Conservation (phyloP, 495 filamentous ascomycete genomes). For the Barbatosphaeria neglecta region DNA sequence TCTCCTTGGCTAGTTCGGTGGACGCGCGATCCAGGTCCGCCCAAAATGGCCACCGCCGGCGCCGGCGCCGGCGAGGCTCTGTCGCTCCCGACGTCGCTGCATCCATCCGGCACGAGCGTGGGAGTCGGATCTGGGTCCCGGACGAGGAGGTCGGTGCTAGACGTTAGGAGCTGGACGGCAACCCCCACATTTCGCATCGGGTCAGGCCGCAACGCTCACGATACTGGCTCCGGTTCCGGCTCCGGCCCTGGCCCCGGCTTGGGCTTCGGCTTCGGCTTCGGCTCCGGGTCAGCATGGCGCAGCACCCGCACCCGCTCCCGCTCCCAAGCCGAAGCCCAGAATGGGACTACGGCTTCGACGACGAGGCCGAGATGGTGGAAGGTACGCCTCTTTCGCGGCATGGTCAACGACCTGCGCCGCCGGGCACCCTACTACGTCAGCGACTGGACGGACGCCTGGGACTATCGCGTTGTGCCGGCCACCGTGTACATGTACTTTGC, state of each 20-base stretch:
- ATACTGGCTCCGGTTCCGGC: not conserved
- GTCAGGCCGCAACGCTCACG: not conserved
- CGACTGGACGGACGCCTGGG: constrained; percentile 76
- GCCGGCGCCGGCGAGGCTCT: not conserved
- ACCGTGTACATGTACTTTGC: constrained; percentile 89
- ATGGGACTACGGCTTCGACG: not conserved
- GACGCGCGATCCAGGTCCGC: too few species aligned
- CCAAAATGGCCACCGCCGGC: not conserved
- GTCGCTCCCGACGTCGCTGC: not conserved
- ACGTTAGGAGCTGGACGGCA: not conserved
- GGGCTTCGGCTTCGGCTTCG: not conserved
- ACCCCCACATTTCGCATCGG: not conserved
- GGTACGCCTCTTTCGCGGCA: constrained; percentile 50
- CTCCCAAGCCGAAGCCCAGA: too few species aligned
- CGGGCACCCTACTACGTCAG: constrained; percentile 63
- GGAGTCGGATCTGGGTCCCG: not conserved
- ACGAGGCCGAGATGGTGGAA: constrained; percentile 42
- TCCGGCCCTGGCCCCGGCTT: too few species aligned
- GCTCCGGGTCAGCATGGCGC: not conserved
- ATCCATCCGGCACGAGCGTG: not conserved
- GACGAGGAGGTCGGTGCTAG: not conserved
- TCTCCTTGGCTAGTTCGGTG: too few species aligned
- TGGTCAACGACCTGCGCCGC: constrained; percentile 62
- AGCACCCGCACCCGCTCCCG: not conserved
- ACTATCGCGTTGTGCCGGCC: constrained; percentile 70